Evolutionary conservation across 768 basidiomycete genomes (phyloP).

Genomic region (Calocybe indica): DNA sequence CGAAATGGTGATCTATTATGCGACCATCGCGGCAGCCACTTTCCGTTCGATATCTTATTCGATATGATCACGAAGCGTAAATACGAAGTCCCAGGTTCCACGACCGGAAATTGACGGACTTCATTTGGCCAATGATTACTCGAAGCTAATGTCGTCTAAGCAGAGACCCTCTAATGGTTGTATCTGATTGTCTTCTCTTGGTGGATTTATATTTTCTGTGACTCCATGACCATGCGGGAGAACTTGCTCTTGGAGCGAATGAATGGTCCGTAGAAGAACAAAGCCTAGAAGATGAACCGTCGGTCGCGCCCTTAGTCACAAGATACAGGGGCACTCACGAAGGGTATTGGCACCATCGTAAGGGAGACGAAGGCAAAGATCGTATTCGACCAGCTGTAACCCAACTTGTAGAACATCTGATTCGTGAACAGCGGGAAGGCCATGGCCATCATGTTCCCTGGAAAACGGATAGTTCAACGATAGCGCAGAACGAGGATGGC

Average conservation of each 20-base stretch:
- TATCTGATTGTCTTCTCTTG: no score
- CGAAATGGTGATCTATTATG: no score
- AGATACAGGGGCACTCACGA: constrained; percentile 28
- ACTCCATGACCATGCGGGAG: constrained; percentile 31
- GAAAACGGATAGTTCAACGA: not conserved
- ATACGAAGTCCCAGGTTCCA: no score
- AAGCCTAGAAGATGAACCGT: constrained; percentile 17
- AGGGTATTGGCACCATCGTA: constrained; percentile 56
- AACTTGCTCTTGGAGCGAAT: constrained; percentile 36
- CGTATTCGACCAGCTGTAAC: constrained; percentile 56
- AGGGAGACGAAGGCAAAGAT: constrained; percentile 48
- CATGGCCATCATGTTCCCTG: constrained; percentile 44
- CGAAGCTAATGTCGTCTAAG: no score
- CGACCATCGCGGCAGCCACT: no score
- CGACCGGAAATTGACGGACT: no score
- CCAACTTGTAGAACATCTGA: constrained; percentile 50
- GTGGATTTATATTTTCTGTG: constrained; percentile 2
- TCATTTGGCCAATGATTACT: no score
- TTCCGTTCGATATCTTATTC: no score
- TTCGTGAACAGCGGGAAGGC: constrained; percentile 60
- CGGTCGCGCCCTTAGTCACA: not conserved
- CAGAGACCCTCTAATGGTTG: no score
- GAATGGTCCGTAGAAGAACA: constrained; percentile 36
- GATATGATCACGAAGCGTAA: no score
- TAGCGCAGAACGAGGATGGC: not conserved